Evolutionary conservation across 179 eudicot species (phyloP).

Genomic region (Silene vulgaris): DNA sequence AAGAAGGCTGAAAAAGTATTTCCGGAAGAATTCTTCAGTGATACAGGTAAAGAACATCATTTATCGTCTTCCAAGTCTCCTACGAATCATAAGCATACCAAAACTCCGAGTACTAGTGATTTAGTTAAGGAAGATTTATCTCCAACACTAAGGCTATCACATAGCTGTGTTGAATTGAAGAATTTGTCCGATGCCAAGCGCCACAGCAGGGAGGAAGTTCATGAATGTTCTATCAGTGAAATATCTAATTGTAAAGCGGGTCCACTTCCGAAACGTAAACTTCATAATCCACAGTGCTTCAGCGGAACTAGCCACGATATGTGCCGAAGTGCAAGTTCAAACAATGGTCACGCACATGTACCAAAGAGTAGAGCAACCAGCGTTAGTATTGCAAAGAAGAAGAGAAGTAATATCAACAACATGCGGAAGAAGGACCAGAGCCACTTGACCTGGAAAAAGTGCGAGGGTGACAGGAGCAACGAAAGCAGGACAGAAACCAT

Average conservation of each 20-base stretch:
- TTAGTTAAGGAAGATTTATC: background rate
- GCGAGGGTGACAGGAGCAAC: constrained; percentile 2
- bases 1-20: constrained; percentile 16
- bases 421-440: constrained; percentile 15
- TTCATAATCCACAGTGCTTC: background rate
- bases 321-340: constrained; percentile 2
- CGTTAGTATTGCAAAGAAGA: constrained; percentile 1
- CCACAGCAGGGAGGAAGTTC: background rate
- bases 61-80: constrained; percentile 3
- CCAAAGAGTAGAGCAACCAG: background rate
- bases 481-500: background rate
- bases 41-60: constrained; percentile 8
- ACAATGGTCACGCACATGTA: background rate
- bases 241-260: constrained; percentile 1
- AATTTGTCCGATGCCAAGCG: background rate
- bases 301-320: background rate
- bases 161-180: constrained; percentile 6
- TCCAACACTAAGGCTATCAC: constrained; percentile 6
- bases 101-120: constrained; percentile 3
- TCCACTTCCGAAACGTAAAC: background rate
- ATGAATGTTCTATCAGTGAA: constrained; percentile 17
- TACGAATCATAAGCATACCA: background rate
- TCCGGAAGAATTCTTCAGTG: constrained; percentile 6
- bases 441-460: constrained; percentile 16
- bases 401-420: background rate